Evolutionary conservation across 257 asterid species (phyloP).

Genomic region (Jacaranda mimosifolia): DNA sequence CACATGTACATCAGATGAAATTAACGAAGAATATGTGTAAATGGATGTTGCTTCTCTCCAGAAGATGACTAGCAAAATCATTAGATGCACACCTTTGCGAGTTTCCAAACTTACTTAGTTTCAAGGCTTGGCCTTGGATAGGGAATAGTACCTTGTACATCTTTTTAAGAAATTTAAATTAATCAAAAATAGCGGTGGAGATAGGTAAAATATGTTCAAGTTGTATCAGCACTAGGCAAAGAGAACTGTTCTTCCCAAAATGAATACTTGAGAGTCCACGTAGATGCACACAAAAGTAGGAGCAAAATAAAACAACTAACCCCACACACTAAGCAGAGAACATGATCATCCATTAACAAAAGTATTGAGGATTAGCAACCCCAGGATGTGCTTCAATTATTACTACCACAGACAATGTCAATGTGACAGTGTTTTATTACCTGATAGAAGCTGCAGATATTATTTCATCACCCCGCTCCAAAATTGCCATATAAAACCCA

Average conservation of each 20-base stretch:
- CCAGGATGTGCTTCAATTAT: constrained; percentile 8
- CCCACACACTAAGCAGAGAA: background rate
- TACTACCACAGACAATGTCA: background rate
- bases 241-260: no score
- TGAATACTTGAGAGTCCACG: background rate
- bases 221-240: no score
- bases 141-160: background rate
- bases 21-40: background rate
- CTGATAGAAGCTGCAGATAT: constrained; percentile 90
- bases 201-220: no score
- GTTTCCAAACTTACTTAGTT: no score
- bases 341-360: background rate
- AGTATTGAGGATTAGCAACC: constrained; percentile 10
- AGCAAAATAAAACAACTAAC: no score
- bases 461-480: constrained; percentile 95
- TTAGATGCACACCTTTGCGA: no score
- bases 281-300: no score
- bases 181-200: no score
- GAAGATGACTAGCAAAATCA: no score
- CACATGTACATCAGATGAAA: background rate
- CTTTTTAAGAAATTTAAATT: no score
- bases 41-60: no score
- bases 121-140: no score
- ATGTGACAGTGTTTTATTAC: constrained; percentile 46
- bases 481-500: constrained; percentile 83